Conservation (phyloP, 768 basidiomycete genomes). For the Russula brevipes region DNA sequence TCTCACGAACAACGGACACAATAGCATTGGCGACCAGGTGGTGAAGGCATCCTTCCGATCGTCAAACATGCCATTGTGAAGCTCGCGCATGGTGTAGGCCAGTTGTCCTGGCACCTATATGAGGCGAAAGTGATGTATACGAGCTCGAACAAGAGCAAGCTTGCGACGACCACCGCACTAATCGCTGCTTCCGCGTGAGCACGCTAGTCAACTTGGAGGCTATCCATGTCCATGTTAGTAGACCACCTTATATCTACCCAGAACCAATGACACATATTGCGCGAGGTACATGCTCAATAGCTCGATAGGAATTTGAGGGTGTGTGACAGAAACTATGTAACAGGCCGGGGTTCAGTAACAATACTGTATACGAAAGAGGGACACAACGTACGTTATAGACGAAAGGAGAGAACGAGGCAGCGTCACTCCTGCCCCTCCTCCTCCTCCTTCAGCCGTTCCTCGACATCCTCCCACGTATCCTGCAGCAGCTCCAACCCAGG, state of each 20-base stretch:
- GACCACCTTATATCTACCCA: background rate
- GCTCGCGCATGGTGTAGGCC: background rate
- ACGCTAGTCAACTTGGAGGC: too few relatives aligned
- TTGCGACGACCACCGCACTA: background rate
- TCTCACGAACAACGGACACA: background rate
- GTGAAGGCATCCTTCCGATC: background rate
- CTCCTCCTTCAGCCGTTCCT: constrained; percentile 18
- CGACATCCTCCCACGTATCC: constrained; percentile 23
- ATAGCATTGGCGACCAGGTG: background rate
- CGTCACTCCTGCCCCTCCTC: constrained; percentile 12
- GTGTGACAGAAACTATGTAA: background rate
- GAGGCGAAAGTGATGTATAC: background rate
- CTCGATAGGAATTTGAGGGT: background rate
- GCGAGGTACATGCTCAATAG: background rate
- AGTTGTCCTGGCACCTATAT: too few relatives aligned
- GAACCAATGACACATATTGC: background rate
- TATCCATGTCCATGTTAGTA: too few relatives aligned
- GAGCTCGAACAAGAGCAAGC: background rate
- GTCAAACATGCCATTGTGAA: background rate
- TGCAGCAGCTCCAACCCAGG: constrained; percentile 23
- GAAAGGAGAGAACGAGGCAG: too few relatives aligned
- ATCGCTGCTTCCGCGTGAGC: background rate
- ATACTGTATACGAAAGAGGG: too few relatives aligned
- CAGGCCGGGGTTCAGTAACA: background rate
- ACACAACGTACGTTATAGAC: too few relatives aligned